A percentile compares a stretch with the other conserved stretches of the same genome.
Conservation (phyloP, 805 yeast species). For the Cyberlindnera mycetangii region DNA sequence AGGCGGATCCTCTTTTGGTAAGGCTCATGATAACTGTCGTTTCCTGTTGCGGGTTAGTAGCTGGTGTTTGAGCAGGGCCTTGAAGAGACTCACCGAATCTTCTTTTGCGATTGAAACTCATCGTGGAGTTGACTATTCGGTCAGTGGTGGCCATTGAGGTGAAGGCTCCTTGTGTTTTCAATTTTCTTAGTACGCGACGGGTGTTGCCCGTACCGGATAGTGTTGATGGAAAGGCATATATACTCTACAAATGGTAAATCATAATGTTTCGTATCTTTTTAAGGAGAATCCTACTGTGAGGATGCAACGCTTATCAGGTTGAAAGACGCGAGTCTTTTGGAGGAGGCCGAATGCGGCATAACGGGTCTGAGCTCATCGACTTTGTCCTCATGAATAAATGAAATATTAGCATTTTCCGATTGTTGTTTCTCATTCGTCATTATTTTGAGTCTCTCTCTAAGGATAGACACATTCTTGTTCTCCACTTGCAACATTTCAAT, state of each 20-base stretch:
- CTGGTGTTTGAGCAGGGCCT: neutral
- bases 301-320: constrained; percentile 17
- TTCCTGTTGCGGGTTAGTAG: constrained; percentile 16
- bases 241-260: no score
- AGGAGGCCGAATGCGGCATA: constrained; percentile 1
- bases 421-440: constrained; percentile 32
- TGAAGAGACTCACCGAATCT: constrained; percentile 21
- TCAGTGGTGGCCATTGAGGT: neutral
- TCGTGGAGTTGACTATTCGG: constrained; percentile 3
- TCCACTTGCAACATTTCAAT: constrained; percentile 33
- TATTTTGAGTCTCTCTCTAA: constrained; percentile 28
- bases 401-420: constrained; percentile 19
- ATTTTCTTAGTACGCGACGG: neutral
- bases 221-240: no score
- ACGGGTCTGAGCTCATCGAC: neutral
- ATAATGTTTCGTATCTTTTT: neutral
- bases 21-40: constrained; percentile 25
- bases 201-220: neutral
- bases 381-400: constrained; percentile 6
- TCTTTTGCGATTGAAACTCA: constrained; percentile 30
- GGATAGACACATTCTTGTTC: constrained; percentile 20
- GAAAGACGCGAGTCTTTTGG: constrained; percentile 17
- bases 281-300: neutral
- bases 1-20: constrained; percentile 28
- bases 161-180: neutral